Evolutionary conservation across 768 basidiomycete genomes (phyloP).

Genomic region (Termitomyces sp.): DNA sequence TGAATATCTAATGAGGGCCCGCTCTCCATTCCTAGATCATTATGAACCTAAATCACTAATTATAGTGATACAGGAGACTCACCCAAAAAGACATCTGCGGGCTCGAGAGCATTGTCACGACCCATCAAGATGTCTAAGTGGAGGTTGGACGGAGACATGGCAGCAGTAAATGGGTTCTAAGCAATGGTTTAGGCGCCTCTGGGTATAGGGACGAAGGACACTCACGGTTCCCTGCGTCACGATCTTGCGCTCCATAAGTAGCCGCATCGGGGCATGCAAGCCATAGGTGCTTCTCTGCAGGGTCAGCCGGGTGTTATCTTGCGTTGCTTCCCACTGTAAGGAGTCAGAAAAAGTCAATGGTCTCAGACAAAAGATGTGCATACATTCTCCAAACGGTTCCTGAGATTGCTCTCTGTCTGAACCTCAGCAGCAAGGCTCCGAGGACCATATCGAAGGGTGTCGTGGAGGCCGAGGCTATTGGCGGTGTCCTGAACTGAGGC

Average conservation of each 20-base stretch:
- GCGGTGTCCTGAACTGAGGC: slow-evolving; percentile 66
- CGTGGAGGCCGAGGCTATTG: slow-evolving; percentile 80
- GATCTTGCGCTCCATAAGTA: slow-evolving; percentile 91
- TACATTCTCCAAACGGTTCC: slow-evolving; percentile 75
- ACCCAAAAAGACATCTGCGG: slow-evolving; percentile 79
- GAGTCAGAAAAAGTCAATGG: neutral
- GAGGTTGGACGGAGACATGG: slow-evolving; percentile 65
- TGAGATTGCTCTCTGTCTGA: slow-evolving; percentile 54
- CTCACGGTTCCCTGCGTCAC: slow-evolving; percentile 58
- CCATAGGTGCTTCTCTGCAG: slow-evolving; percentile 83
- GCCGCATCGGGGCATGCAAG: slow-evolving; percentile 82
- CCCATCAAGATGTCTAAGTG: slow-evolving; percentile 94
- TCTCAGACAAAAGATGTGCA: slow-evolving; percentile 17
- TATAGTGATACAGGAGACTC: slow-evolving; percentile 16
- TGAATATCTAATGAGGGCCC: slow-evolving; percentile 52
- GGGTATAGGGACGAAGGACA: slow-evolving; percentile 6
- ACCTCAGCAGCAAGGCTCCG: slow-evolving; percentile 76
- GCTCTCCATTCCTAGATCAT: slow-evolving; percentile 46
- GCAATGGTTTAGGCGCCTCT: neutral
- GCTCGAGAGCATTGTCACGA: slow-evolving; percentile 78
- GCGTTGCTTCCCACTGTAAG: slow-evolving; percentile 87
- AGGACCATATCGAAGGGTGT: slow-evolving; percentile 81
- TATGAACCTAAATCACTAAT: neutral
- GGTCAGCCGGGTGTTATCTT: slow-evolving; percentile 81
- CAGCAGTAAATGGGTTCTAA: slow-evolving; percentile 66